A percentile compares a stretch with the other conserved stretches of the same genome.
Evolutionary conservation across 1,139 yeast genomes (phyloP).

Genomic region (Hyphopichia khmerensis): DNA sequence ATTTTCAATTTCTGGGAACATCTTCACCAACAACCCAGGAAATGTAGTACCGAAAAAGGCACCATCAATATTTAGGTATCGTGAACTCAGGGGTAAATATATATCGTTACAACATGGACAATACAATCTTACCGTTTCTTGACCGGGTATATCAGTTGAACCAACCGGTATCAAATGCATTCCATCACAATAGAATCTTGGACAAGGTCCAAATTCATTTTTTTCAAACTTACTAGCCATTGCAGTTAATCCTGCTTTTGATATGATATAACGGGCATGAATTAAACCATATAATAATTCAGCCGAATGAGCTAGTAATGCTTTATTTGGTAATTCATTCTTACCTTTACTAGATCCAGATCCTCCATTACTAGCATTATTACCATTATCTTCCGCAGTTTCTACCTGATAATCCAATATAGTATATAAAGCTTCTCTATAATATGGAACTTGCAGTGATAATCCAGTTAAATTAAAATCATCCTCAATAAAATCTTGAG

Average conservation of each 20-base stretch:
- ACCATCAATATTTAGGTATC: constrained; percentile 88
- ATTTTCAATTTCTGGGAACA: constrained; percentile 76
- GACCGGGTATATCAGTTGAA: constrained; percentile 84
- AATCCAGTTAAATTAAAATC: constrained; percentile 94
- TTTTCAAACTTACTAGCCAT: constrained; percentile 96
- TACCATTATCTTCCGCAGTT: constrained; percentile 52
- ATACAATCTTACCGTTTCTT: constrained; percentile 85
- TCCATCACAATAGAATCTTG: constrained; percentile 88
- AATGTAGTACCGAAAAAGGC: constrained; percentile 96
- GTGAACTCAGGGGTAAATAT: constrained; percentile 80
- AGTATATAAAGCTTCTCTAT: constrained; percentile 87
- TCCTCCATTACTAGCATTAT: constrained; percentile 5
- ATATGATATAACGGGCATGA: constrained; percentile 86
- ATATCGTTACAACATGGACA: constrained; percentile 95
- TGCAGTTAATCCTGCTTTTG: constrained; percentile 85
- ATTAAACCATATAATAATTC: constrained; percentile 89
- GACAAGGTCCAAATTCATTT: constrained; percentile 89
- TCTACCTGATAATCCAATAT: constrained; percentile 79
- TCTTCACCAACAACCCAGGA: constrained; percentile 86
- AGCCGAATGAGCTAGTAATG: constrained; percentile 83
- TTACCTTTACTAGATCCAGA: constrained; percentile 11
- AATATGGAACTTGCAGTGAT: constrained; percentile 81
- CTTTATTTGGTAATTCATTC: constrained; percentile 61
- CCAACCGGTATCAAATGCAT: constrained; percentile 93
- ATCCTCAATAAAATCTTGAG: constrained; percentile 92